Evolutionary conservation across 2,329 filamentous ascomycete species (phyloP), one percentile per base, ranked within the genome.

Genomic region (Calonectria ilicicola): DNA sequence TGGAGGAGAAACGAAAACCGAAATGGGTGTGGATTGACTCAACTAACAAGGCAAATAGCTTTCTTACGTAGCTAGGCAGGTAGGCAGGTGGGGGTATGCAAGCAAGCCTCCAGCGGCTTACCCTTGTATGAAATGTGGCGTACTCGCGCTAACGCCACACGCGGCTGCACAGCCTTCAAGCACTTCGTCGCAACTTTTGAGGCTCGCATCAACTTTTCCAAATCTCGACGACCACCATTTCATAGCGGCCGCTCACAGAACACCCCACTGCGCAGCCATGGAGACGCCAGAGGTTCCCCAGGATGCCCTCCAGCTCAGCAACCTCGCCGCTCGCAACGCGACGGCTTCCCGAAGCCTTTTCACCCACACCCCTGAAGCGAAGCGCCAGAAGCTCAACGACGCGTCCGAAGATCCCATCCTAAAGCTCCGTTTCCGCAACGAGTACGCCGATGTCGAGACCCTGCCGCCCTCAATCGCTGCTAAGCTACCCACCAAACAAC

Each of bases 371-470:
- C 72, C 76, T 23, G 79, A 78, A 47, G 72, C 75, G 68, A 86
- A 87, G 76, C 84, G 85, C 68, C 84, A 83, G 75, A 85, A 84
- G 77, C 76, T 81, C 75, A 81, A 84, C 73, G 80, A 82, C 77
- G 79, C 78, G 70, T 77, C 77, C 73, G 79, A 82, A 67, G 83
- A 84, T 58, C 77, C 81, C 63, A 74, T 81, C 67, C 75, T 83
- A 75, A 83, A 84, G 77, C 80, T 79, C 67, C 90, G 93, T 60
- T 91, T 94, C 81, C 88, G 89, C 66, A 88, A 87, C 80, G 95
- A 98, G 86, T 98, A 98, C 84, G 90, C 92, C 78, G 87, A 92
- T 80, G 93, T 97, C 26, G 91, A 92, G 81, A 93, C 93, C 74
- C 89, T 98, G 3, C 96, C 96, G 7, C 91, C 93, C 26, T 91